Evolutionary conservation across 495 filamentous ascomycete species (phyloP), one percentile per base, ranked within the genome.

Genomic region (Penicillium lagena): DNA sequence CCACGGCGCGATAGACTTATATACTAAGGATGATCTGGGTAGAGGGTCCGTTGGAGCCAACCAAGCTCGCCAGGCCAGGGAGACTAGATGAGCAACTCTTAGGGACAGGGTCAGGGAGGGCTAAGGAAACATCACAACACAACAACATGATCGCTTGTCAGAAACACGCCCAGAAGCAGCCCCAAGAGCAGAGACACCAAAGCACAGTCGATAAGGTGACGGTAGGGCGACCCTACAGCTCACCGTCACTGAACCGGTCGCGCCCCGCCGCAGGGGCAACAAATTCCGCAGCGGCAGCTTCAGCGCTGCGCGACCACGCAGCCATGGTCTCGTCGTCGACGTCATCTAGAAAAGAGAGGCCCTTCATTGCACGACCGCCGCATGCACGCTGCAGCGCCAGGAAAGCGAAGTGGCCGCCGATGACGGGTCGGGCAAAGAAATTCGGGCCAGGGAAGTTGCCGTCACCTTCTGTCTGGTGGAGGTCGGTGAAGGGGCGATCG

Each of bases 391-490:
- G 79, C 38, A 94, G 65, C 9, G 88, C 86, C 49, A 95, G 64
- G 45, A 90, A 85, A 8, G 89, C 84, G 72, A 95, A 96, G 61
- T 90, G 86, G 2, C 86, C 90, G 9, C 90, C 90, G 28, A 90
- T 79, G 2, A 95, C 90, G 9, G 90, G 90, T 14, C 90, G 66
- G 2, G 87, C 89, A 64, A 82, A 82, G 71, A 95, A 95, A 37
- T 72, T 70, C 43, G 82, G 72, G 0, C 81, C 81, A 9, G 80
- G 81, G 53, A 79, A 90, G 2, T 76, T 80, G 4, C 84, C 85
- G 15, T 73, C 64, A 6, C 77, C 78, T 51, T 89, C 83, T 0
- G 87, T 91, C 22, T 90, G 77, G 60, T 94, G 90, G 33, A 94
- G 72, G 58, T 96, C 90, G 1, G 88, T 89, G 29, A 95, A 76